Conservation (phyloP, 2,329 filamentous ascomycete genomes). For the Trichoderma arundinaceum region DNA sequence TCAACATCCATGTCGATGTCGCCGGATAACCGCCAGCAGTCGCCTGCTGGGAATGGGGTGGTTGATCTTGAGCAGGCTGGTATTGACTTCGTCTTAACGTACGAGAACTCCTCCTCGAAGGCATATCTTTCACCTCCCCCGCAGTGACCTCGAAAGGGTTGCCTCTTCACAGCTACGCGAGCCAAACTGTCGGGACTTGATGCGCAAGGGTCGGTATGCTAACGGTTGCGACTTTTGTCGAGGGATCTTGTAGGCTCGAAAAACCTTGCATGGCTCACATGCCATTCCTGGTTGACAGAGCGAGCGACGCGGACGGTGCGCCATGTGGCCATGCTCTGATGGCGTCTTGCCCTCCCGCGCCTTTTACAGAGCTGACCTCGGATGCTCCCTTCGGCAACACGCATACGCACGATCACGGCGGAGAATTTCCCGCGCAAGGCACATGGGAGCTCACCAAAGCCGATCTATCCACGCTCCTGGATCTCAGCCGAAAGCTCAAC, state of each 20-base stretch:
- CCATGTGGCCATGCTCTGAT: constrained; percentile 91
- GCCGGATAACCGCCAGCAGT: constrained; percentile 41
- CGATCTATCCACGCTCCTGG: constrained; percentile 80
- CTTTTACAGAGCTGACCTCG: constrained; percentile 55
- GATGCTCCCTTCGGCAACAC: constrained; percentile 60
- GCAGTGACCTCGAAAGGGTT: constrained; percentile 45
- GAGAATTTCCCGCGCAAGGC: constrained; percentile 56
- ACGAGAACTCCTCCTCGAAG: constrained; percentile 67
- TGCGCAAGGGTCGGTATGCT: constrained; percentile 45
- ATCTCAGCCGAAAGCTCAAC: constrained; percentile 81
- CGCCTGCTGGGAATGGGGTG: constrained; percentile 50
- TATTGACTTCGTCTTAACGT: constrained; percentile 91
- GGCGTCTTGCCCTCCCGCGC: constrained; percentile 83
- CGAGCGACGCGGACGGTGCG: constrained; percentile 64
- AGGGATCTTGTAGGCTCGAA: constrained; percentile 71
- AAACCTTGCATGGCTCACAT: constrained; percentile 92
- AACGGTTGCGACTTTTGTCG: constrained; percentile 50
- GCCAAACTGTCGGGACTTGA: constrained; percentile 33
- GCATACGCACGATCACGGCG: constrained; percentile 45
- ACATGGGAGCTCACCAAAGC: constrained; percentile 80
- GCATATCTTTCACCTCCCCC: constrained; percentile 70
- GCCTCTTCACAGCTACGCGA: constrained; percentile 24
- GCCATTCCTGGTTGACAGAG: constrained; percentile 73
- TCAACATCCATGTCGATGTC: constrained; percentile 50
- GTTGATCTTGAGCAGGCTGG: constrained; percentile 81